phyloP scores from a whole-genome alignment of 108 stramenopile genomes.

The Craspedostauros australis region DNA sequence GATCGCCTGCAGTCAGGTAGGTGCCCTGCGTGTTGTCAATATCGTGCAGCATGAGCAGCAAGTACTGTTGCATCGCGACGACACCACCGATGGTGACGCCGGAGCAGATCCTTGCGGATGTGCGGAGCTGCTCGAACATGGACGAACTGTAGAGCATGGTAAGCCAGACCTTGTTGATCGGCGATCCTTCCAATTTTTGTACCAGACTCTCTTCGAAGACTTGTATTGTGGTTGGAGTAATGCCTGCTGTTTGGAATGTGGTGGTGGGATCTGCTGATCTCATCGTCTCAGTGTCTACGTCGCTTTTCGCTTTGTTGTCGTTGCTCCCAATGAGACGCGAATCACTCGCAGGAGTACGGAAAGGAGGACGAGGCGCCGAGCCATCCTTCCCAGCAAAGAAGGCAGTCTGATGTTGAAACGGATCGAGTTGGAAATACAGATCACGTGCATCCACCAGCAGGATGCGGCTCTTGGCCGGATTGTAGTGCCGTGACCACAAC shows the following conservation, averaged over 20 bases:
- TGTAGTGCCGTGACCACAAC: constrained; percentile 16
- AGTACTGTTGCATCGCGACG: constrained; percentile 18
- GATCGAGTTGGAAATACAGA: constrained; percentile 25
- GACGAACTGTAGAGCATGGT: too few species aligned
- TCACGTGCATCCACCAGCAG: constrained; percentile 18
- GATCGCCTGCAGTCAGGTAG: constrained; percentile 4
- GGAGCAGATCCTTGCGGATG: constrained; percentile 8
- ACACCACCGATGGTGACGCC: constrained; percentile 22
- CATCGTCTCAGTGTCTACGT: too few species aligned
- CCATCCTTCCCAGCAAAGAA: too few species aligned
- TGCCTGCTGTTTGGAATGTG: too few species aligned
- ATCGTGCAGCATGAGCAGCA: constrained; percentile 4
- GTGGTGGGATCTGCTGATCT: too few species aligned
- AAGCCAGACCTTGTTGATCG: background rate
- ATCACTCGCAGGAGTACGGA: too few species aligned
- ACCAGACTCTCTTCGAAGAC: too few species aligned
- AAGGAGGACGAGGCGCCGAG: too few species aligned
- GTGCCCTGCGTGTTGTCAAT: constrained; percentile 5
- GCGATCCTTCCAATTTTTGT: background rate
- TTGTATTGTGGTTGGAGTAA: too few species aligned
- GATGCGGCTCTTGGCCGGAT: background rate
- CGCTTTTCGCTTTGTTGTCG: too few species aligned
- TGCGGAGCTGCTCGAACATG: background rate
- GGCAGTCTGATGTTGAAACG: constrained; percentile 14
- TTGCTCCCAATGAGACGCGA: background rate